Base-by-base conservation (phyloP, 805 yeast genomes). In the Yarrowia yakushimensis region DNA sequence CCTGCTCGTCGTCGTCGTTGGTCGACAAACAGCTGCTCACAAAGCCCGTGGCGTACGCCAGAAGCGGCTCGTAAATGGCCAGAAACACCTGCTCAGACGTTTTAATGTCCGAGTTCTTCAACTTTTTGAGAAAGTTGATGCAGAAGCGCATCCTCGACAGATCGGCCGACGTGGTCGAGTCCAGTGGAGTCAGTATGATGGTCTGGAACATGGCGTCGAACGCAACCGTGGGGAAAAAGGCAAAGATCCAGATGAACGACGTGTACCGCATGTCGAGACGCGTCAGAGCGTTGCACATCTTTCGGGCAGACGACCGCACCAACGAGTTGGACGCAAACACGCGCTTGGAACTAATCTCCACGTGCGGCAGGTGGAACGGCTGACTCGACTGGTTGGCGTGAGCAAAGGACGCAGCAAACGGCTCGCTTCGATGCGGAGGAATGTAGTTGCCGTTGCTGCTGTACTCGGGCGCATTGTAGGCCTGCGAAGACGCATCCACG, bases 221-320 rank as follows among this genome's bases (percentile, higher is more conserved):
- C 12, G 60, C 60, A 1, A 37, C 25, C 13, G 17, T 15, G 13
- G 60, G 60, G 13, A 52, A 52, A 8, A 52, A 52, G 33, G 45
- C 60, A 7, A 34, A 52, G 17, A 52, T 52, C 60, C 60, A 52
- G 13, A 52, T 34, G 45, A 52, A 52, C 18, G 60, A 36, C 23
- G 42, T 25, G 34, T 52, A 52, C 2, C 60, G 25, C 43, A 52
- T 25, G 7, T 52, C 60, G 34, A 52, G 36, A 4, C 45, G 31
- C 2, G 60, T 36, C 17, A 36, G 45, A 10, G 60, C 42, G 18
- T 36, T 52, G 34, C 60, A 52, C 6, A 52, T 36, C 27, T 34
- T 36, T 23, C 60, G 13, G 3, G 60, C 60, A 2, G 60, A 34
- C 12, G 45, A 25, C 3, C 42, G 31, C 6, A 37, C 60, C 31